Evolutionary conservation across 2,329 filamentous ascomycete species (phyloP).

Genomic region (Emmonsiellopsis sp.): DNA sequence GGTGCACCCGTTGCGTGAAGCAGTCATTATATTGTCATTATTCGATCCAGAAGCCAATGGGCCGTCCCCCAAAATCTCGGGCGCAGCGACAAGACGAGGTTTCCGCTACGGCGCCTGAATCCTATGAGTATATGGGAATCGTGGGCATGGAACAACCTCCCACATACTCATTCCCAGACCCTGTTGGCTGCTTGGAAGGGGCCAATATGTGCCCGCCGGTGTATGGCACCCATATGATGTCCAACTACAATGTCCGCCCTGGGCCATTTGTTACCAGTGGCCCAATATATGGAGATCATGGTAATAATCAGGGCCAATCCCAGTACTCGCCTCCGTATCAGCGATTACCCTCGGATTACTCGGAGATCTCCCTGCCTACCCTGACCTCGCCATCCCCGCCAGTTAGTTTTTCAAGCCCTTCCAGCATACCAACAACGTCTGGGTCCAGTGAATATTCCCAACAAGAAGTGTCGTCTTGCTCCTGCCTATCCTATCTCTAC

Average conservation of each 20-base stretch:
- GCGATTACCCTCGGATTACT: slow-evolving; percentile 5
- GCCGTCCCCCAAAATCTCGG: slow-evolving; percentile 34
- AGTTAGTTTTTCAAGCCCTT: neutral
- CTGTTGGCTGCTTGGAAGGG: slow-evolving; percentile 14
- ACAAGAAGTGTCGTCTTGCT: slow-evolving; percentile 19
- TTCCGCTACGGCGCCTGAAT: neutral
- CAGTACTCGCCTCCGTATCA: neutral
- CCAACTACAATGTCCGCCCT: slow-evolving; percentile 7
- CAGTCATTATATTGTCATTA: slow-evolving; percentile 36
- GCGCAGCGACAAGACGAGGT: slow-evolving; percentile 18
- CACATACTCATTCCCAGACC: slow-evolving; percentile 7
- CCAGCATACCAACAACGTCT: neutral
- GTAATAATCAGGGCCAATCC: neutral
- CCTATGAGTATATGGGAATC: neutral
- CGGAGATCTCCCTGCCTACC: slow-evolving; percentile 4
- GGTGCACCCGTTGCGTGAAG: slow-evolving; percentile 34
- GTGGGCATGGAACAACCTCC: neutral
- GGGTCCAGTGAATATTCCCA: neutral
- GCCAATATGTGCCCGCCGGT: slow-evolving; percentile 21
- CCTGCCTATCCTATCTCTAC: slow-evolving; percentile 34
- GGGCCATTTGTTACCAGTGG: slow-evolving; percentile 8
- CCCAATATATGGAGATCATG: slow-evolving; percentile 7
- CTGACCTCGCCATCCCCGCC: slow-evolving; percentile 4
- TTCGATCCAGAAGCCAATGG: slow-evolving; percentile 40
- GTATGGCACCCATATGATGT: slow-evolving; percentile 12